Evolutionary conservation across 441 rosid species (phyloP).

Genomic region (Geranium incanum): DNA sequence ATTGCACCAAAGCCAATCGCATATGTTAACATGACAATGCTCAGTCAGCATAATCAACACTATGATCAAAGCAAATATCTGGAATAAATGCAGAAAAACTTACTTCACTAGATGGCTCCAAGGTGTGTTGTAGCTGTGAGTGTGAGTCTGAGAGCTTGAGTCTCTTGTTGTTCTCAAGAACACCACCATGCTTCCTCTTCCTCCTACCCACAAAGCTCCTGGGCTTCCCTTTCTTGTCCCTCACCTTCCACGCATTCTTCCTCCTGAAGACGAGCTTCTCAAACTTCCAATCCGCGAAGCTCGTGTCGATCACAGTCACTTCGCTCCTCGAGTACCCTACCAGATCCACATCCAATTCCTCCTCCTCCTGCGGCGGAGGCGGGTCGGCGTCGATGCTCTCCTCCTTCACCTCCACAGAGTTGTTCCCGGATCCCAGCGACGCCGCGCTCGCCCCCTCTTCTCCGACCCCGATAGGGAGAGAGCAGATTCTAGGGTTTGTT

Average conservation of each 20-base stretch:
- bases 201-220: too few relatives aligned
- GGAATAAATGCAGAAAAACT: too few relatives aligned
- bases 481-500: slow-evolving; percentile 60
- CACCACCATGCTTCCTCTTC: too few relatives aligned
- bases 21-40: too few relatives aligned
- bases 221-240: slow-evolving; percentile 59
- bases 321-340: slow-evolving; percentile 80
- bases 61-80: too few relatives aligned
- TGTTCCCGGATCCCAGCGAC: slow-evolving; percentile 33
- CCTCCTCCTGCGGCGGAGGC: background rate
- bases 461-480: slow-evolving; percentile 19
- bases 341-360: slow-evolving; percentile 28
- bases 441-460: slow-evolving; percentile 12
- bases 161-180: too few relatives aligned
- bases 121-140: too few relatives aligned
- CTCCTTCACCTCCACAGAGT: slow-evolving; percentile 30
- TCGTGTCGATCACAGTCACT: slow-evolving; percentile 85
- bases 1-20: too few relatives aligned
- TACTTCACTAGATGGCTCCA: too few relatives aligned
- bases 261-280: slow-evolving; percentile 65
- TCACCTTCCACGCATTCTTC: slow-evolving; percentile 74
- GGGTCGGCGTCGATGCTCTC: slow-evolving; percentile 8
- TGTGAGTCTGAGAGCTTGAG: too few relatives aligned
- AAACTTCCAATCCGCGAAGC: slow-evolving; percentile 64
- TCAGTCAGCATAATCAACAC: too few relatives aligned